Evolutionary conservation across 495 filamentous ascomycete genomes (phyloP).

Genomic region (Penicillium ochrochloron): DNA sequence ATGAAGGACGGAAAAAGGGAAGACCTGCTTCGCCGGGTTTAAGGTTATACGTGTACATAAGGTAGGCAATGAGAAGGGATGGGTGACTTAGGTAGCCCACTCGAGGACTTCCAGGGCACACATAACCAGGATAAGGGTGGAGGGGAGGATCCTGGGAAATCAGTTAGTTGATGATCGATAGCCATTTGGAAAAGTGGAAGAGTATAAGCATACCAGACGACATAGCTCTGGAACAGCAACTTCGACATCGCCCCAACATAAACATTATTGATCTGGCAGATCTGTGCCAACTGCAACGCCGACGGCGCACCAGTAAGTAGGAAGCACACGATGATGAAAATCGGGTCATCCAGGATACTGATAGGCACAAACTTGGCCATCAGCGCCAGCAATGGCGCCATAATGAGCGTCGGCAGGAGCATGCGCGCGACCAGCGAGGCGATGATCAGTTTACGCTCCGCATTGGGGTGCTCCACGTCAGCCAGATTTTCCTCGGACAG

Average conservation of each 20-base stretch:
- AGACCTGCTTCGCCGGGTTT: conserved; percentile 13
- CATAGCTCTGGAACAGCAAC: conserved; percentile 95
- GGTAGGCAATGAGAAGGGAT: neutral
- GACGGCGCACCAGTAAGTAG: conserved; percentile 92
- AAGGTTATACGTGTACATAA: conserved; percentile 6
- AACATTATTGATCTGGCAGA: conserved; percentile 97
- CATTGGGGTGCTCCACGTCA: conserved; percentile 61
- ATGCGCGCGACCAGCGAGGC: conserved; percentile 87
- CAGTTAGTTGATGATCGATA: conserved; percentile 30
- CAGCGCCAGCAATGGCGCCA: conserved; percentile 91
- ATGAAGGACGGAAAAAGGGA: conserved; percentile 1
- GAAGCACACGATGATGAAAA: conserved; percentile 97
- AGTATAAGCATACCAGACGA: conserved; percentile 74
- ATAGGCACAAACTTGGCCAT: conserved; percentile 89
- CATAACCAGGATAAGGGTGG: conserved; percentile 88
- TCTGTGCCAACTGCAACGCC: conserved; percentile 93
- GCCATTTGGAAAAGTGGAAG: neutral
- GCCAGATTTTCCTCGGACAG: conserved; percentile 59
- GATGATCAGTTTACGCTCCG: conserved; percentile 79
- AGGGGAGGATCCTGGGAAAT: conserved; percentile 79
- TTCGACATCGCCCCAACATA: conserved; percentile 93
- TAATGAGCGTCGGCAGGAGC: conserved; percentile 88
- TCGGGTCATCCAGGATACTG: conserved; percentile 95
- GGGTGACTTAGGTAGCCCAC: conserved; percentile 63
- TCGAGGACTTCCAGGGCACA: conserved; percentile 90